Conservation (phyloP, 495 filamentous ascomycete genomes). For the Hypoxylon fuscum region DNA sequence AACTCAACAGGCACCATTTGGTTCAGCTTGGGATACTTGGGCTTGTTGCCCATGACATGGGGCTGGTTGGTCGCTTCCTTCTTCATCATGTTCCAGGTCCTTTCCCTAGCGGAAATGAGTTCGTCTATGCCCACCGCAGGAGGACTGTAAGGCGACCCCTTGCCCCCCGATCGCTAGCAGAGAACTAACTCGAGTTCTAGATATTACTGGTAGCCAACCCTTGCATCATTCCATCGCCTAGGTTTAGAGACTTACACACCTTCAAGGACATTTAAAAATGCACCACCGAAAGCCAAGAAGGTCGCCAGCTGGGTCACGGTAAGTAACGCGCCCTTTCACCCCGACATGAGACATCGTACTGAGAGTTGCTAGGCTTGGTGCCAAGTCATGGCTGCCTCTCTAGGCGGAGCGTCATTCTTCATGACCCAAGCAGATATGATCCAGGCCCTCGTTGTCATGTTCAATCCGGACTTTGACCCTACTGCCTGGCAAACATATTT, state of each 20-base stretch:
- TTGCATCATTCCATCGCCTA: neutral
- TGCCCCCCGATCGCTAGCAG: neutral
- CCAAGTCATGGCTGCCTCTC: conserved; percentile 5
- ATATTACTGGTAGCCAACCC: conserved; percentile 6
- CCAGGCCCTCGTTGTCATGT: conserved; percentile 12
- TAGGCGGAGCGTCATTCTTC: conserved; percentile 12
- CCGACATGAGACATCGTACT: neutral
- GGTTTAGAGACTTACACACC: neutral
- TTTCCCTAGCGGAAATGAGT: conserved; percentile 6
- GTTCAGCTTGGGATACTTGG: conserved; percentile 9
- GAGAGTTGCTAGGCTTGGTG: conserved; percentile 7
- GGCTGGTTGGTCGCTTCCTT: conserved; percentile 5
- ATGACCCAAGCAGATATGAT: conserved; percentile 16
- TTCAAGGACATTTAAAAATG: conserved; percentile 3
- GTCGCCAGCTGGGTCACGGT: conserved; percentile 6
- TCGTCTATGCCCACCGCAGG: conserved; percentile 10
- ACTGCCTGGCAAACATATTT: conserved; percentile 6
- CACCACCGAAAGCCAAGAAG: conserved; percentile 3
- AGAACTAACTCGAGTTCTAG: neutral
- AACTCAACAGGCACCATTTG: conserved; percentile 6
- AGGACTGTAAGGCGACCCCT: conserved; percentile 6
- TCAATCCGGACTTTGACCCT: conserved; percentile 8
- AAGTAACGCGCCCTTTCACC: neutral
- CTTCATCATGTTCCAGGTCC: conserved; percentile 12
- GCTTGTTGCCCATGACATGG: conserved; percentile 7